A percentile compares a stretch with the other conserved stretches of the same genome.
phyloP scores from a whole-genome alignment of 2,329 filamentous ascomycete genomes.

The Colletotrichum theobromicola region DNA sequence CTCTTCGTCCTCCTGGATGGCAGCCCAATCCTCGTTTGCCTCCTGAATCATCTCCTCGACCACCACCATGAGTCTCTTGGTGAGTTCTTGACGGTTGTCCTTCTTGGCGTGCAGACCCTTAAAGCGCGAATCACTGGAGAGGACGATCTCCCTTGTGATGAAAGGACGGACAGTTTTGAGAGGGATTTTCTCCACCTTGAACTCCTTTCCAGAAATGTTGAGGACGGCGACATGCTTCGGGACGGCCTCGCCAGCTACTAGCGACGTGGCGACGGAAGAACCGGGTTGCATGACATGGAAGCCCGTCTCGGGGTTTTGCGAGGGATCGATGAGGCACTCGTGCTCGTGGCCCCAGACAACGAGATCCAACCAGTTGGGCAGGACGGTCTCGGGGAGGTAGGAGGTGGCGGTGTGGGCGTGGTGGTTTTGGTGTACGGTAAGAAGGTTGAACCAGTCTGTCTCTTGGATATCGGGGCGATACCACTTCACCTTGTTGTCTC shows the following conservation, averaged over 20 bases:
- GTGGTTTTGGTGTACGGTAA: conserved; percentile 96
- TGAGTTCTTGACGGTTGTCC: conserved; percentile 84
- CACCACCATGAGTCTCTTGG: conserved; percentile 74
- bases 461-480: conserved; percentile 82
- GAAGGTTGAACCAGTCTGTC: conserved; percentile 93
- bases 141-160: conserved; percentile 80
- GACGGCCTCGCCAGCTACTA: conserved; percentile 88
- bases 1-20: conserved; percentile 71
- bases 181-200: conserved; percentile 79
- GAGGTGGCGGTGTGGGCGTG: conserved; percentile 88
- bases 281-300: conserved; percentile 98
- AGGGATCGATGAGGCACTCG: conserved; percentile 89
- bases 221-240: conserved; percentile 90
- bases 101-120: conserved; percentile 79
- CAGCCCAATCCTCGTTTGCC: conserved; percentile 81
- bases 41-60: conserved; percentile 89
- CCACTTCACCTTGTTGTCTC: conserved; percentile 93
- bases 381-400: conserved; percentile 92
- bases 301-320: conserved; percentile 81
- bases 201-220: conserved; percentile 82
- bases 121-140: conserved; percentile 78
- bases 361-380: conserved; percentile 89
- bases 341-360: conserved; percentile 98
- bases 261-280: conserved; percentile 92
- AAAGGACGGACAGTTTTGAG: conserved; percentile 92